Percentiles rank a stretch among this genome's conserved stretches.
phyloP scores from a whole-genome alignment of 192 early-diverging fungal genomes.

The Mortierella alpina region DNA sequence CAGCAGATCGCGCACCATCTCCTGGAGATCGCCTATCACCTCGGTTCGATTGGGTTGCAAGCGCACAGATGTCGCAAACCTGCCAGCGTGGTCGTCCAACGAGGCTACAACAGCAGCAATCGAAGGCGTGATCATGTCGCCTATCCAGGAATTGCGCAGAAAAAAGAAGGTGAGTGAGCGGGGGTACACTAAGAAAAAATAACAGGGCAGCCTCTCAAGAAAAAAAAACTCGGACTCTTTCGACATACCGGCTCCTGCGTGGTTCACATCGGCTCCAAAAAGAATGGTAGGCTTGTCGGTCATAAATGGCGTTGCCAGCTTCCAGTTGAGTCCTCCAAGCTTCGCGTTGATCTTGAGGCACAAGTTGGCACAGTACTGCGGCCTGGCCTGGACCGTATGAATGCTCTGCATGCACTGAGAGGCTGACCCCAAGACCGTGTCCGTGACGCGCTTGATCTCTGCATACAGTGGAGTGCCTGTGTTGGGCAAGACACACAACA shows the following conservation, averaged over 20 bases:
- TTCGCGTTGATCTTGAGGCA: slow-evolving; percentile 95
- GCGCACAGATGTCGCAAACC: too few relatives aligned
- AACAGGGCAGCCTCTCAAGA: too few relatives aligned
- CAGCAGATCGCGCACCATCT: too few relatives aligned
- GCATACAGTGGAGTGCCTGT: slow-evolving; percentile 86
- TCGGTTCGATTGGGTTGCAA: too few relatives aligned
- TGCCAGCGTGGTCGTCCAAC: too few relatives aligned
- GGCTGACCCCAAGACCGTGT: slow-evolving; percentile 87
- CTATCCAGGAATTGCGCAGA: too few relatives aligned
- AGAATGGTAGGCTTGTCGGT: slow-evolving; percentile 78
- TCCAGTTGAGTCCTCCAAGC: slow-evolving; percentile 88
- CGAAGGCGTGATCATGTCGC: too few relatives aligned
- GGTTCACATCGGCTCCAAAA: slow-evolving; percentile 93
- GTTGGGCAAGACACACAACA: slow-evolving; percentile 87
- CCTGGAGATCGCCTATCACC: too few relatives aligned
- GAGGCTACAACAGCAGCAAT: too few relatives aligned
- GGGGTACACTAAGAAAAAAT: too few relatives aligned
- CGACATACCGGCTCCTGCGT: slow-evolving; percentile 75
- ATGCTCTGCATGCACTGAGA: slow-evolving; percentile 92
- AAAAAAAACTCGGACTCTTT: too few relatives aligned
- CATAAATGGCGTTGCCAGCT: slow-evolving; percentile 72
- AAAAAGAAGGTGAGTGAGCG: too few relatives aligned
- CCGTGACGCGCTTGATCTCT: slow-evolving; percentile 87
- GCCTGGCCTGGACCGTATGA: slow-evolving; percentile 77
- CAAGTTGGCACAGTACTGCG: slow-evolving; percentile 92